Percentiles rank a stretch among this genome's conserved stretches.
Conservation (phyloP, 148 eudicot genomes). For the Cornus kousa region DNA sequence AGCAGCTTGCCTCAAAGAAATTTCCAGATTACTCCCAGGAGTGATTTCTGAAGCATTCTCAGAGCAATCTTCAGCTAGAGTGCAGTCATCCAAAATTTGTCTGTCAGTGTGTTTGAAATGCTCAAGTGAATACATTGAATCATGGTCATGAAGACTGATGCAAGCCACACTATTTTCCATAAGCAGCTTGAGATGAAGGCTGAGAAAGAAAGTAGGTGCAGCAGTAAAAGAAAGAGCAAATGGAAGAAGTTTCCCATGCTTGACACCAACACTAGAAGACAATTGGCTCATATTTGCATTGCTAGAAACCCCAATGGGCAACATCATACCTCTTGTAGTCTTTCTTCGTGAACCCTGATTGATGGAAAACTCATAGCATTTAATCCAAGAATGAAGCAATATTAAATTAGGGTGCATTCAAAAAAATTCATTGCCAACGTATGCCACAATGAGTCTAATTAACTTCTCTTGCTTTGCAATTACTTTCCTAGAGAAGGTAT, state of each 20-base stretch:
- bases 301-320: slow-evolving; percentile 30
- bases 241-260: slow-evolving; percentile 45
- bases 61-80: slow-evolving; percentile 23
- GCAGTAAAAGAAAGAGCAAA: slow-evolving; percentile 69
- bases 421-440: neutral
- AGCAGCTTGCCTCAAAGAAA: slow-evolving; percentile 16
- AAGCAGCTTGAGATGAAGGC: slow-evolving; percentile 71
- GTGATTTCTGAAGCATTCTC: slow-evolving; percentile 22
- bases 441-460: neutral
- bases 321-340: slow-evolving; percentile 16
- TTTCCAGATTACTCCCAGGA: slow-evolving; percentile 22
- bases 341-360: slow-evolving; percentile 43
- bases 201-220: slow-evolving; percentile 65
- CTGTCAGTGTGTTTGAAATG: slow-evolving; percentile 22
- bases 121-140: slow-evolving; percentile 29
- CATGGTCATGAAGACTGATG: slow-evolving; percentile 37
- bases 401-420: neutral
- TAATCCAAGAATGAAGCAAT: neutral
- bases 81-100: slow-evolving; percentile 13
- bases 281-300: slow-evolving; percentile 23
- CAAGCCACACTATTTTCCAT: slow-evolving; percentile 64
- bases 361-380: slow-evolving; percentile 16
- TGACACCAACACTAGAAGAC: slow-evolving; percentile 31
- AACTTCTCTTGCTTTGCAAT: neutral
- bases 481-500: no score